Conservation (phyloP, 768 basidiomycete species). For the Auricularia cornea region DNA sequence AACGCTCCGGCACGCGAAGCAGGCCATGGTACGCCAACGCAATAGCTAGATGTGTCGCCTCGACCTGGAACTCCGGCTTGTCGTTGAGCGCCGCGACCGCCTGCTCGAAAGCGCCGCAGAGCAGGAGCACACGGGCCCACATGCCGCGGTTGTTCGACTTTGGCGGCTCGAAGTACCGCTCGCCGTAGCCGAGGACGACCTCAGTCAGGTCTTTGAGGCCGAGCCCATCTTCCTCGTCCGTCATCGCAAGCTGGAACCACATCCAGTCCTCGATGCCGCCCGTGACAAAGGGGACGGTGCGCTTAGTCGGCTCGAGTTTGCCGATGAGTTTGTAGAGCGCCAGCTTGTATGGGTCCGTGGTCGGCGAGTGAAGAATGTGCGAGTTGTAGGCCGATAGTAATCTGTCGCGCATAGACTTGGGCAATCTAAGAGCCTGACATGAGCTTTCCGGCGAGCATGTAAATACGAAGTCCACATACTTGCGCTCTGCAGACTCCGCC, state of each 20-base stretch:
- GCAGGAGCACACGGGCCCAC: constrained; percentile 78
- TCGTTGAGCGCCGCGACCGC: constrained; percentile 88
- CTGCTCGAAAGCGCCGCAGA: constrained; percentile 95
- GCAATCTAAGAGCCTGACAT: constrained; percentile 26
- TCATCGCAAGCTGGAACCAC: constrained; percentile 93
- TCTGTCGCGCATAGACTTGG: constrained; percentile 70
- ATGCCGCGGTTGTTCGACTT: constrained; percentile 44
- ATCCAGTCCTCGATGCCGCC: constrained; percentile 96
- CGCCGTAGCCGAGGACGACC: constrained; percentile 66
- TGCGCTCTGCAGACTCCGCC: constrained; percentile 69
- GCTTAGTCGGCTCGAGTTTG: constrained; percentile 72
- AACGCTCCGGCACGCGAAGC: constrained; percentile 69
- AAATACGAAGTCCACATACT: constrained; percentile 38
- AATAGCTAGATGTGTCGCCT: constrained; percentile 90
- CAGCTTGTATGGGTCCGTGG: constrained; percentile 91
- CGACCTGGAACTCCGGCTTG: constrained; percentile 77
- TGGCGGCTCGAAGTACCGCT: constrained; percentile 73
- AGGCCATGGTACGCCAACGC: constrained; percentile 90
- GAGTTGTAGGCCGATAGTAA: constrained; percentile 74
- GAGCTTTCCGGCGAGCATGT: too few species aligned
- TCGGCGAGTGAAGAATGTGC: constrained; percentile 82
- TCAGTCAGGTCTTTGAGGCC: constrained; percentile 69
- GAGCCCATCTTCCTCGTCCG: constrained; percentile 76
- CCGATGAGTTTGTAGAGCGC: constrained; percentile 95
- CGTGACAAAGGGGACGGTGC: constrained; percentile 77